These are phyloP conservation scores for Blumeriella jaapii DNA, from an alignment of 2,329 filamentous ascomycete species.

Conservation along the genomic window DNA sequence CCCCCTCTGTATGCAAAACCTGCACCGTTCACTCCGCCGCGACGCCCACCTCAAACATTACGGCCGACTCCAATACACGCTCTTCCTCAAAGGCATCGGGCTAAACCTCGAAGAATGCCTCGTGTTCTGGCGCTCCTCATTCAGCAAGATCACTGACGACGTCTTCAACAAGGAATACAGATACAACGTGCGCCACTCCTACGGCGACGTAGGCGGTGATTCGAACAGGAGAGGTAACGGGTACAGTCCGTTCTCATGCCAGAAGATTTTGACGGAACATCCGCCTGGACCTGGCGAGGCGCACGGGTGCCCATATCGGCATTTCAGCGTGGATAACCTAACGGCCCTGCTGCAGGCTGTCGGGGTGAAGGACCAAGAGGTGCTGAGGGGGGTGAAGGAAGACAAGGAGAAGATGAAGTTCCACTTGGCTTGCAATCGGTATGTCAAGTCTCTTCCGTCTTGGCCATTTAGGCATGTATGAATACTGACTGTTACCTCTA, in stretches of 20 bases:
- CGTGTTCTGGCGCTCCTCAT: conserved; percentile 78
- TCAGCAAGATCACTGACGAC: conserved; percentile 82
- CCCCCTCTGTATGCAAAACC: conserved; percentile 85
- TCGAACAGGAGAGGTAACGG: conserved; percentile 75
- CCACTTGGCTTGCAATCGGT: conserved; percentile 92
- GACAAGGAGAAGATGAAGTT: conserved; percentile 83
- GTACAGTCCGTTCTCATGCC: conserved; percentile 86
- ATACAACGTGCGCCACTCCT: conserved; percentile 91
- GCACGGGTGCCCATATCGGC: conserved; percentile 93
- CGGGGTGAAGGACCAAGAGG: conserved; percentile 66
- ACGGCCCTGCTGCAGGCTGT: conserved; percentile 62
- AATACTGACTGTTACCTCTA: too few relatives aligned
- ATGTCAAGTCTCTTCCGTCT: conserved; percentile 28
- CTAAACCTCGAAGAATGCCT: conserved; percentile 85
- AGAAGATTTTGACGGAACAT: conserved; percentile 87
- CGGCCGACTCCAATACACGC: conserved; percentile 83
- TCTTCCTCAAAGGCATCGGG: conserved; percentile 94
- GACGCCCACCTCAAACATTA: conserved; percentile 90
- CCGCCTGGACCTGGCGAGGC: conserved; percentile 77
- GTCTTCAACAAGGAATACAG: conserved; percentile 95
- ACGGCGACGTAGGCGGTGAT: conserved; percentile 92
- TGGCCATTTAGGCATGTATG: too few relatives aligned
- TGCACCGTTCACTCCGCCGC: conserved; percentile 75
- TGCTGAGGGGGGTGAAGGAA: conserved; percentile 72
- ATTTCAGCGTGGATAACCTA: conserved; percentile 83